phyloP scores from a whole-genome alignment of 202 grass and related monocot genomes.

The Musa balbisiana region DNA sequence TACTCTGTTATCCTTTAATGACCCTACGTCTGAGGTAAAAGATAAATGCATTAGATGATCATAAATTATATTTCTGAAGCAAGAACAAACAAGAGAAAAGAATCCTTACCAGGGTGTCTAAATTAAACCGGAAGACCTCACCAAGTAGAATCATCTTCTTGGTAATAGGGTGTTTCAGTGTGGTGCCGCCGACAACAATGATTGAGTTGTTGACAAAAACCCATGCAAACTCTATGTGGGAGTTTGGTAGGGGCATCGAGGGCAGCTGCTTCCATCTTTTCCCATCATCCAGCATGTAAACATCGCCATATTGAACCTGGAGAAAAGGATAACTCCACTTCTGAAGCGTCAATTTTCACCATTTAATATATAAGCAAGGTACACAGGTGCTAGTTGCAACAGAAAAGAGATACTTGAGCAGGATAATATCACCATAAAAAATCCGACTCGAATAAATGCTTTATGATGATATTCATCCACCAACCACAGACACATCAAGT shows the following conservation, averaged over 20 bases:
- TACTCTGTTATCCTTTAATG: too few relatives aligned
- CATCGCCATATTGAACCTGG: constrained; percentile 66
- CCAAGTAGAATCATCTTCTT: constrained; percentile 94
- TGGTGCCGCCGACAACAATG: constrained; percentile 66
- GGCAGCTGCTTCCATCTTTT: constrained; percentile 51
- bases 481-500: neutral
- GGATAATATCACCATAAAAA: neutral
- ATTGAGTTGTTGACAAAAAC: constrained; percentile 62
- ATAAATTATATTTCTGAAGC: neutral
- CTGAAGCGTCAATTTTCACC: neutral
- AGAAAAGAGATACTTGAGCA: neutral
- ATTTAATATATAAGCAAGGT: neutral
- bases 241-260: constrained; percentile 79
- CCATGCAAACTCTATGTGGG: constrained; percentile 85
- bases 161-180: constrained; percentile 77
- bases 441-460: neutral
- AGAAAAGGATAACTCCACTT: neutral
- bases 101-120: constrained; percentile 49
- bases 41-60: neutral
- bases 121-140: constrained; percentile 67
- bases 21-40: too few relatives aligned
- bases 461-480: neutral
- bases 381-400: neutral
- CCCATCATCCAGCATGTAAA: constrained; percentile 62
- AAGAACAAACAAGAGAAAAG: neutral